Evolutionary conservation across 139 green algal species (phyloP), one percentile per base, ranked within the genome.

Genomic region (Micractinium conductrix): DNA sequence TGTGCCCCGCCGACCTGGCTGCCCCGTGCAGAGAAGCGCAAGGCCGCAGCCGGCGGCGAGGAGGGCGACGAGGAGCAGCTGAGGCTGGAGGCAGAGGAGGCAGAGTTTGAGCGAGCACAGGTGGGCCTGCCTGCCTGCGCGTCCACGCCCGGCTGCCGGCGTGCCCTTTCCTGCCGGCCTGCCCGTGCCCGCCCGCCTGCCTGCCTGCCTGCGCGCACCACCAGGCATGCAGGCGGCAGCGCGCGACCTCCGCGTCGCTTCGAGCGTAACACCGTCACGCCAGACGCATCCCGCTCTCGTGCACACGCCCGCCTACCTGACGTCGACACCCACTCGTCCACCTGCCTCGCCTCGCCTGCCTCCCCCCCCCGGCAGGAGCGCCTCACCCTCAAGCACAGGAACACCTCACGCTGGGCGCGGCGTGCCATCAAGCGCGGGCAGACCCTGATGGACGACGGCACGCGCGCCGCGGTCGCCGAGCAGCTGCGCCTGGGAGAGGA

Each of bases 311-410:
- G n/a, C n/a, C n/a, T n/a, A n/a, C n/a, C n/a, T n/a, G n/a, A n/a
- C n/a, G n/a, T n/a, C n/a, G n/a, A n/a, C n/a, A n/a, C n/a, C n/a
- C n/a, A n/a, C n/a, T n/a, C n/a, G n/a, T n/a, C n/a, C n/a, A n/a
- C n/a, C n/a, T n/a, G n/a, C n/a, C n/a, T n/a, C n/a, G n/a, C n/a
- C n/a, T n/a, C n/a, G n/a, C n/a, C n/a, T n/a, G n/a, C n/a, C n/a
- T n/a, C n/a, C n/a, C n/a, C 63, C 44, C 9, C 8, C 37, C 55
- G 60, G 78, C 89, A 93, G 90, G 97, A 99, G 90, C 91, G 97
- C n/a, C 88, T 99, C 63, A 98, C 96, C 38, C 90, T 98, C 35
- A 96, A 97, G 86, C 97, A 99, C 87, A 91, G 89, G 58, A 98
- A 98, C 91, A 99, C 92, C 44, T 95, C 87, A 48, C 85, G 92